Base-by-base conservation (phyloP, 768 basidiomycete genomes). In the Trametes gibbosa region DNA sequence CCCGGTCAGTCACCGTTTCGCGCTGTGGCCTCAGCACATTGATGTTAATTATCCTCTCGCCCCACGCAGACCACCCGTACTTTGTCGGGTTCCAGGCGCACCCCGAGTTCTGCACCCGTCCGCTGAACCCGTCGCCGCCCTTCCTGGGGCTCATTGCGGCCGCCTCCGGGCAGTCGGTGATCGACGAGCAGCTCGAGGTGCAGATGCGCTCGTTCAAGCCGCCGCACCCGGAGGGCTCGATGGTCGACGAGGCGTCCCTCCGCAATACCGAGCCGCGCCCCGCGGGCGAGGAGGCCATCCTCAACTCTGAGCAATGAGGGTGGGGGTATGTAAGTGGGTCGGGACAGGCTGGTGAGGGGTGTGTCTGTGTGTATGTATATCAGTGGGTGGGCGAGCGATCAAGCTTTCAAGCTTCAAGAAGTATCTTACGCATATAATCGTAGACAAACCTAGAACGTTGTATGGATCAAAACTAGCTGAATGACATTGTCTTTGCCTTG, bases 71-170 rank as follows among this genome's bases (percentile, higher is more conserved):
- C 65, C 97, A 99, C 73, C 92, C 94, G 2, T 99, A 84, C 79
- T 98, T 95, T 70, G 76, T 96, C 43, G 97, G 85, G 23, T 79
- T 99, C 43, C 97, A 99, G 76, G 92, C 97, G 0, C 97, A 99
- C 69, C 97, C 97, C 0, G 97, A 99, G 74, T 95, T 99, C 77
- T 98, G 96, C 78, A 95, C 97, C 23, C 87, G 97, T 27, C 97
- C 97, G 1, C 79, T 99, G 42, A 98, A 99, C 75, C 97, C 97
- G 1, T 97, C 94, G 0, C 97, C 97, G 0, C 89, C 95, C 0
- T 98, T 98, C 85, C 87, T 99, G 53, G 97, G 97, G 14, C 89
- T 99, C 71, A 82, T 99, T 47, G 86, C 96, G 5, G 94, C 97
- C 1, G 77, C 97, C 0, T 79, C 79, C 42, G 80, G 82, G 0